Base-by-base conservation (phyloP, 108 stramenopile genomes). In the Nitzschia sp. region DNA sequence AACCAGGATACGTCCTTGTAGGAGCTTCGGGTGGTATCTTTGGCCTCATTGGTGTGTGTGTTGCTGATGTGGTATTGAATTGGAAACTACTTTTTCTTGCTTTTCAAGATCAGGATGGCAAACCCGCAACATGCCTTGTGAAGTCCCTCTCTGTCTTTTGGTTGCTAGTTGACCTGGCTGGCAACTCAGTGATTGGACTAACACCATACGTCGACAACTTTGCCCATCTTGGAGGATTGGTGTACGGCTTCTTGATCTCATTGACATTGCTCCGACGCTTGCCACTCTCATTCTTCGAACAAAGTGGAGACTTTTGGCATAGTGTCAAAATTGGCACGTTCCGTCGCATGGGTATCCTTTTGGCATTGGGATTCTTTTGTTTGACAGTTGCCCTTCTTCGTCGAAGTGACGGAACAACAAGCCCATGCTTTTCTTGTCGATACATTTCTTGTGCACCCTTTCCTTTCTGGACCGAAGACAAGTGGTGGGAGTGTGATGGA, bases 1-100 rank as follows among this genome's bases (percentile, higher is more conserved):
- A 93, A 34, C 92, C 96, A 2, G 71, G 87, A 17, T 83, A 84
- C 46, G 82, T 94, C 52, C 74, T 76, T 25, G 94, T 97, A 10
- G 96, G 96, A 25, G 90, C 94, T n/a, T 86, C 84, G n/a, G 96
- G 96, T 38, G 97, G 92, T 20, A 91, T 96, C 26, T 96, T 96
- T 69, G 95, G 93, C 10, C 70, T 97, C 15, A 82, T 97, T 24
- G 95, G 95, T 17, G 86, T 82, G 0, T 89, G 91, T 63, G 62
- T 96, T 59, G 93, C 94, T 3, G 94, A 97, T 72, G 88, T 96
- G 37, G 69, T 82, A 58, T 79, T 93, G 41, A 95, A 96, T 77
- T 96, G 93, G 92, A 69, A 72, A 9, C 58, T 96, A 14, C 41
- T 76, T 22, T 76, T 76, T 51, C 56, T 76, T n/a, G 68, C 66